Evolutionary conservation across 257 asterid species (phyloP), one percentile per base, ranked within the genome.

Genomic region (Plantago major): DNA sequence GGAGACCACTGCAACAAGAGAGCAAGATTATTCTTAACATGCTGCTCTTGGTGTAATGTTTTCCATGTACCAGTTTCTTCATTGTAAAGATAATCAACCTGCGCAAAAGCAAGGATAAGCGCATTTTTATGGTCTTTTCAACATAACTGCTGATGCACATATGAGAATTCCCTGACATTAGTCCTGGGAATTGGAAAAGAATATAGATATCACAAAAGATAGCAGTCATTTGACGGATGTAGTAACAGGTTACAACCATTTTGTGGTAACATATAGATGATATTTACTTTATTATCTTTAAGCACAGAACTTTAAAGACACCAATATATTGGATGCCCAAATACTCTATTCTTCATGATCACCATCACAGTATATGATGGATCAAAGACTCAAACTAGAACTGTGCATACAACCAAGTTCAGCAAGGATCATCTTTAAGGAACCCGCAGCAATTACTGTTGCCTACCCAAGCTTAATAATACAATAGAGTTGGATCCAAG

Each of bases 1-100:
- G 98, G 98, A 66, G 95, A 86, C 96, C 98, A 91, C 71, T 64
- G 79, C 78, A 84, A 71, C 72, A 91, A 71, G 71, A 82, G 64
- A 19, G 95, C 72, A 42, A 91, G 90, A 74, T 91, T 91, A 52
- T 38, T 73, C 63, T 45, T 69, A 67, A 75, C 72, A 64, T 78
- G 84, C 18, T 76, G 79, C 64, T 76, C 76, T 62, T 60, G 69
- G 63, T 68, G 76, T 55, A 84, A 76, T 46, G 85, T 47, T 42
- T 74, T 73, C 95, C 96, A 91, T 52, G 72, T 63, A 48, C 82
- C 64, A 66, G 74, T 66, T 56, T 56, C 65, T 26, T 63, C 30
- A 70, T 72, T 66, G 61, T 78, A 80, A 71, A 73, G 83, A 73
- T 91, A 91, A 73, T 91, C 94, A 66, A 88, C 84, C 98, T 91